phyloP scores from a whole-genome alignment of 192 early-diverging fungal genomes.

The Jimgerdemannia lactiflua region DNA sequence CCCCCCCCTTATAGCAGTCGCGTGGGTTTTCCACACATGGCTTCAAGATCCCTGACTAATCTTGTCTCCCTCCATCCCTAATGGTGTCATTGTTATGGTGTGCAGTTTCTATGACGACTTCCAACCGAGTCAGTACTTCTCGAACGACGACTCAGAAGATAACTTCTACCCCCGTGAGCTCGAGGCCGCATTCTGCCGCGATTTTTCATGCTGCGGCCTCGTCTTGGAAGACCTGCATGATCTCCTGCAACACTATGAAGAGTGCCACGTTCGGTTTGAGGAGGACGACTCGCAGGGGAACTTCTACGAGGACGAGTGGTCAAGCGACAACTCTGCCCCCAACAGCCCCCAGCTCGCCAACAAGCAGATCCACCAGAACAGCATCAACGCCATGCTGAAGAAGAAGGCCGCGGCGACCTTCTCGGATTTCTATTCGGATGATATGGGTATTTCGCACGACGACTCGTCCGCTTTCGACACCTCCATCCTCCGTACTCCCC shows the following conservation, averaged over 20 bases:
- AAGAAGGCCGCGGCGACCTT: conserved; percentile 31
- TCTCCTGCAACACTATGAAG: conserved; percentile 95
- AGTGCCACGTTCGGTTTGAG: conserved; percentile 87
- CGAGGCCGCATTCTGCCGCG: conserved; percentile 90
- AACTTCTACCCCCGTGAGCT: conserved; percentile 28
- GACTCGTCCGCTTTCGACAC: conserved; percentile 20
- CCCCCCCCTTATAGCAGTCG: too few species aligned
- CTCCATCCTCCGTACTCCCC: conserved; percentile 15
- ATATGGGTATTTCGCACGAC: conserved; percentile 3
- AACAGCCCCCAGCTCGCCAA: conserved; percentile 19
- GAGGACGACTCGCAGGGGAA: conserved; percentile 61
- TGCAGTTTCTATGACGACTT: neutral
- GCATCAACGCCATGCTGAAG: conserved; percentile 19
- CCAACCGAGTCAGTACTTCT: neutral
- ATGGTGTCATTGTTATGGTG: neutral
- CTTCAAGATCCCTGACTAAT: neutral
- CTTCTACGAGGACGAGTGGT: conserved; percentile 33
- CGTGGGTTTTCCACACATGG: too few species aligned
- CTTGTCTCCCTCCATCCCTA: neutral
- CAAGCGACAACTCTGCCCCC: conserved; percentile 7
- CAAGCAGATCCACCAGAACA: conserved; percentile 13
- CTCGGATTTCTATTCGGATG: conserved; percentile 12
- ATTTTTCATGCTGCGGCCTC: conserved; percentile 95
- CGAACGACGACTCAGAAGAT: neutral
- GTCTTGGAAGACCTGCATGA: conserved; percentile 89